Conservation (phyloP, 371 early-diverging fungal genomes). For the Rhizomucor pusillus region DNA sequence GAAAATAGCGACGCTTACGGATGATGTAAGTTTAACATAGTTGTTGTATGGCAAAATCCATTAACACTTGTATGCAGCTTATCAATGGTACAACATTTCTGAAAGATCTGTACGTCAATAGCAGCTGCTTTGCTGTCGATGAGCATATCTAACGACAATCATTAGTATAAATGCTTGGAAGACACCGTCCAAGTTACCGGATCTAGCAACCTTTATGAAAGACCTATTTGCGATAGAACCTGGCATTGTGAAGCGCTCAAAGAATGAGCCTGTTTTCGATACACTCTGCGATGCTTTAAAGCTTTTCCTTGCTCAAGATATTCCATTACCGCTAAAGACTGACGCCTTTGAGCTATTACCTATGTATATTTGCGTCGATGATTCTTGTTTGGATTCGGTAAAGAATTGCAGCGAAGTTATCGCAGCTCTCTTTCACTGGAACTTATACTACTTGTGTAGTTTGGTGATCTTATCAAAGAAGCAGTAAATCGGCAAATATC, state of each 20-base stretch:
- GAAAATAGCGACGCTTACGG: constrained; percentile 11
- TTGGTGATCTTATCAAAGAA: background rate
- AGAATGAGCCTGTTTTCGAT: constrained; percentile 20
- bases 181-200: constrained; percentile 17
- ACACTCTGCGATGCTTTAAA: constrained; percentile 20
- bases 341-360: constrained; percentile 36
- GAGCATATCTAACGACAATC: background rate
- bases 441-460: no score
- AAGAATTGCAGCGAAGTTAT: no score
- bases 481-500: background rate
- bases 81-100: constrained; percentile 26
- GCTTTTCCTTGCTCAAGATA: constrained; percentile 11
- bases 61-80: constrained; percentile 18
- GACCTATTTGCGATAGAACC: constrained; percentile 47
- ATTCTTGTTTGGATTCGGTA: background rate
- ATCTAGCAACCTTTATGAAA: constrained; percentile 34
- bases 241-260: constrained; percentile 37
- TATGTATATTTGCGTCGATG: constrained; percentile 25
- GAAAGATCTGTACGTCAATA: constrained; percentile 40
- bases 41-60: background rate
- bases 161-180: constrained; percentile 31
- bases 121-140: no score
- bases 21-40: constrained; percentile 19
- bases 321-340: constrained; percentile 19
- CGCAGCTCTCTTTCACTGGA: no score